Evolutionary conservation across 768 basidiomycete genomes (phyloP).

Genomic region (Psilocybe tampanensis): DNA sequence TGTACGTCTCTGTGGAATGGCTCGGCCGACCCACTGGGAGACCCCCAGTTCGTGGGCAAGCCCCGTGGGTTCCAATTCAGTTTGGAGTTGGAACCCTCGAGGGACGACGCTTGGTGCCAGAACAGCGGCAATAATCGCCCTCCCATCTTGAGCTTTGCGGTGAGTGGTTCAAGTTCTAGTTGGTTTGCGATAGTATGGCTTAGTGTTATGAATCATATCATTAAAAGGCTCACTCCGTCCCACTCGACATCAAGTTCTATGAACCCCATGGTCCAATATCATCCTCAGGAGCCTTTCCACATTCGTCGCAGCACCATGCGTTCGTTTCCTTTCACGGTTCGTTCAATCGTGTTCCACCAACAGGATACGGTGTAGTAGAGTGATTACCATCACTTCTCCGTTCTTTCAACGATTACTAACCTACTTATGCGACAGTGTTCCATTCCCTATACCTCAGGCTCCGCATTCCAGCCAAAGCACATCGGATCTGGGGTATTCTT

Average conservation of each 20-base stretch:
- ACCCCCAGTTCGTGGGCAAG: conserved; percentile 35
- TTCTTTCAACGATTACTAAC: background rate
- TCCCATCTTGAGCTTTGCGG: conserved; percentile 43
- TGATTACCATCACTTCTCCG: conserved; percentile 19
- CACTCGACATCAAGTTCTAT: conserved; percentile 49
- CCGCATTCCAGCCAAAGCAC: too few relatives aligned
- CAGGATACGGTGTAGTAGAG: conserved; percentile 49
- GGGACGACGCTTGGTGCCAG: conserved; percentile 37
- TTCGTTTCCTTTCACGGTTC: conserved; percentile 51
- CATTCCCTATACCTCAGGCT: too few relatives aligned
- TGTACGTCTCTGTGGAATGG: conserved; percentile 48
- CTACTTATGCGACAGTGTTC: background rate
- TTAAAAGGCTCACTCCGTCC: conserved; percentile 48
- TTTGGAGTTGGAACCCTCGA: conserved; percentile 32
- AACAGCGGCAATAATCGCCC: conserved; percentile 36
- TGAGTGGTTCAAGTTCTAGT: conserved; percentile 8
- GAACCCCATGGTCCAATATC: conserved; percentile 4
- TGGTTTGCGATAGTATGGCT: background rate
- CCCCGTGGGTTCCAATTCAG: conserved; percentile 40
- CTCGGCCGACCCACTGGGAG: conserved; percentile 40
- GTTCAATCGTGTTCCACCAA: conserved; percentile 41
- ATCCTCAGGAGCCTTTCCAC: conserved; percentile 24
- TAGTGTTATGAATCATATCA: background rate
- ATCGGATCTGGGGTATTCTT: conserved; percentile 22
- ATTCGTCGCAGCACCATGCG: conserved; percentile 31